Evolutionary conservation across 225 moss, liverwort and hornwort genomes (phyloP).

Genomic region (Climacium dendroides): DNA sequence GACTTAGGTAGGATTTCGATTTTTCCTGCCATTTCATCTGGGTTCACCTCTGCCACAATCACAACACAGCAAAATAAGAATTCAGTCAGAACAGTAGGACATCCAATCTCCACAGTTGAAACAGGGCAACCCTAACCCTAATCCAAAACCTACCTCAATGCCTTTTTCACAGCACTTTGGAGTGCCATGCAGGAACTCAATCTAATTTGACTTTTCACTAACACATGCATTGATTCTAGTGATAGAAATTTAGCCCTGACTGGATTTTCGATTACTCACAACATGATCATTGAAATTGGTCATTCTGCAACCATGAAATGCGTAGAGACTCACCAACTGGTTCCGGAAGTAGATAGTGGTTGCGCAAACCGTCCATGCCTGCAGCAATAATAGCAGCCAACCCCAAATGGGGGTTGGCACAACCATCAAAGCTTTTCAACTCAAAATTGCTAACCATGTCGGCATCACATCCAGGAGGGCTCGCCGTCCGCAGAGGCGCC

Average conservation of each 20-base stretch:
- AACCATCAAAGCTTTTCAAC: constrained; percentile 89
- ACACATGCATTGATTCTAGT: background rate
- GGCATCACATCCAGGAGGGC: constrained; percentile 40
- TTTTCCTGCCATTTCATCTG: constrained; percentile 30
- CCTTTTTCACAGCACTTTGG: background rate
- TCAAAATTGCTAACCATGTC: constrained; percentile 88
- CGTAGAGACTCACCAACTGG: constrained; percentile 40
- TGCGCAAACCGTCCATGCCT: constrained; percentile 86
- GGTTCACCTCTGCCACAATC: constrained; percentile 54
- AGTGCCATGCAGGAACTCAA: background rate
- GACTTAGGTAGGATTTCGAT: constrained; percentile 37
- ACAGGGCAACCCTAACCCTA: background rate
- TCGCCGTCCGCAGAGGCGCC: constrained; percentile 63
- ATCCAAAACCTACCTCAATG: background rate
- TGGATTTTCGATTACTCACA: background rate
- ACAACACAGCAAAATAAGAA: background rate
- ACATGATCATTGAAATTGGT: background rate
- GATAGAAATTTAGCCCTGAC: background rate
- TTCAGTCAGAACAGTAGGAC: background rate
- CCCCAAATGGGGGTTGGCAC: constrained; percentile 95
- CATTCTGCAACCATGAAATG: background rate
- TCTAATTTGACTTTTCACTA: background rate
- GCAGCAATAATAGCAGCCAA: constrained; percentile 83
- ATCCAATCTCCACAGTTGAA: background rate
- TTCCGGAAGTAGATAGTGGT: constrained; percentile 41